Conservation (phyloP, 2,329 filamentous ascomycete species). For the Paraphaeosphaeria sporulosa region DNA sequence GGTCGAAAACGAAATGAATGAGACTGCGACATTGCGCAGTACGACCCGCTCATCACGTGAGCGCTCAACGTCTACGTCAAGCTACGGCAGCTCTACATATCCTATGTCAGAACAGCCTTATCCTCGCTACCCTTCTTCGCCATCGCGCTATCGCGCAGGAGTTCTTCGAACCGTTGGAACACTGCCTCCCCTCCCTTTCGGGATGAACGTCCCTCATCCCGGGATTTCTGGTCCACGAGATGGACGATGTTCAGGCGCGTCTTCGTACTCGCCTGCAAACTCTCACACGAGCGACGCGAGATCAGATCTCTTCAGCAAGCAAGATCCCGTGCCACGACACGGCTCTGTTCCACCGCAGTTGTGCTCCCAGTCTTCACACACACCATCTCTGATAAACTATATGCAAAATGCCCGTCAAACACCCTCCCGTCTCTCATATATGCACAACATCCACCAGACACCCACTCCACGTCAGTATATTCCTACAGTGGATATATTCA, state of each 20-base stretch:
- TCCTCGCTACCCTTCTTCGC: neutral
- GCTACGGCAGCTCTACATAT: neutral
- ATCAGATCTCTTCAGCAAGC: neutral
- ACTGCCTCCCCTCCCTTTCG: neutral
- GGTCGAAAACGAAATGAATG: neutral
- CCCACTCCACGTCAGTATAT: neutral
- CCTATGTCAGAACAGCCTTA: neutral
- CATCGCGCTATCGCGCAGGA: neutral
- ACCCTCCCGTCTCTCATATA: neutral
- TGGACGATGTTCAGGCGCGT: neutral
- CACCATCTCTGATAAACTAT: too few species aligned
- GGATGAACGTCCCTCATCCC: neutral
- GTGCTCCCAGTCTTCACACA: neutral
- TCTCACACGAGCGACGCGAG: neutral
- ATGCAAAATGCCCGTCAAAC: too few species aligned
- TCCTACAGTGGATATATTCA: constrained; percentile 3
- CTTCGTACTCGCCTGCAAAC: neutral
- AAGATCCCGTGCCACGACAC: neutral
- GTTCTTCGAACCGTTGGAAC: neutral
- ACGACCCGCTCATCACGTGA: neutral
- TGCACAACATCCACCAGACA: neutral
- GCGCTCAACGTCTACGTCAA: neutral
- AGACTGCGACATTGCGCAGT: neutral
- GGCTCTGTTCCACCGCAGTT: neutral
- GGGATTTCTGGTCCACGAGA: neutral